Evolutionary conservation across 73 alveolate genomes (phyloP).

Genomic region (Paramecium pentaurelia): DNA sequence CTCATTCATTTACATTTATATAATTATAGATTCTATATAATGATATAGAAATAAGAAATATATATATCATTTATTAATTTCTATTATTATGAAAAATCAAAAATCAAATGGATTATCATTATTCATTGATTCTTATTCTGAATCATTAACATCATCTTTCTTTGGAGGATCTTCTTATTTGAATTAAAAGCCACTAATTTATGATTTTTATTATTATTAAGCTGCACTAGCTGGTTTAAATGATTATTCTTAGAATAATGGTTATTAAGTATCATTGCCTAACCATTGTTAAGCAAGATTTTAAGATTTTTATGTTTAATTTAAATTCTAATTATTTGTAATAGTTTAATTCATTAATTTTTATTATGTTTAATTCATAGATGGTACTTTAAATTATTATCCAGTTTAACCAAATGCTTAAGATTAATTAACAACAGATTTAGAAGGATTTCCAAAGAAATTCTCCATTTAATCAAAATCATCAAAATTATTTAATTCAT

Average conservation of each 20-base stretch:
- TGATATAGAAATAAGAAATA: no score
- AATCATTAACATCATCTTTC: neutral
- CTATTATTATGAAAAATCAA: neutral
- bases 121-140: neutral
- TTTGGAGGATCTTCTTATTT: neutral
- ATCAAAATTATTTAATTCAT: neutral
- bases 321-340: neutral
- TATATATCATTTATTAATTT: no score
- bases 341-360: neutral
- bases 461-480: slow-evolving; percentile 8
- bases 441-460: neutral
- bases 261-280: neutral
- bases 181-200: neutral
- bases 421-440: neutral
- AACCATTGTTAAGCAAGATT: neutral
- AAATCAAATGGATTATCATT: slow-evolving; percentile 43
- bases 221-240: neutral
- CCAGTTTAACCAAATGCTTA: neutral
- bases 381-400: neutral
- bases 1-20: neutral
- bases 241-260: neutral
- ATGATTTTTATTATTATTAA: neutral
- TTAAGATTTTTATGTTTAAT: neutral
- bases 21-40: no score
- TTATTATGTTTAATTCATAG: neutral